These are phyloP conservation scores for Eragrostis tef DNA, from an alignment of 202 grass and related monocot genomes.

Conservation along the genomic window DNA sequence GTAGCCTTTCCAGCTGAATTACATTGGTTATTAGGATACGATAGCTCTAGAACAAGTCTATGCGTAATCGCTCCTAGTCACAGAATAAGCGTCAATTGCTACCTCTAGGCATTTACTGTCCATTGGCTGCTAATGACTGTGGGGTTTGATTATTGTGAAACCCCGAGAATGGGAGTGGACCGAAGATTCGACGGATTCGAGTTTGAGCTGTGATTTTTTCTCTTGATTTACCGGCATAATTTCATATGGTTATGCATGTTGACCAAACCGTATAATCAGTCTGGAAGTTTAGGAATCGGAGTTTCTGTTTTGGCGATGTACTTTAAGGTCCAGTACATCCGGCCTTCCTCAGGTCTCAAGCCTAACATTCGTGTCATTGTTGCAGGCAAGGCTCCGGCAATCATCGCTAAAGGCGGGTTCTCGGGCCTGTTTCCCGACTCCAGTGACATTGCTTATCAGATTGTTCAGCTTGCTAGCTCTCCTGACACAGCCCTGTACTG, in stretches of 20 bases:
- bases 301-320: conserved; percentile 15
- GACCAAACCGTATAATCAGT: neutral
- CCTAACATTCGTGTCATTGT: conserved; percentile 39
- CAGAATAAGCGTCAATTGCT: neutral
- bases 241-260: neutral
- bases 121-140: neutral
- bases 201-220: conserved; percentile 7
- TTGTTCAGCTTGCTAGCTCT: neutral
- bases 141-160: conserved; percentile 8
- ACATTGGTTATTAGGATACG: conserved; percentile 48
- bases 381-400: conserved; percentile 63
- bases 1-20: conserved; percentile 43
- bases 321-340: conserved; percentile 4
- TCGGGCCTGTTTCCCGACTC: conserved; percentile 92
- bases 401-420: conserved; percentile 89
- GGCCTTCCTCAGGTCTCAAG: neutral
- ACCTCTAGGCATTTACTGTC: neutral
- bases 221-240: conserved; percentile 9
- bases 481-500: conserved; percentile 55
- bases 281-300: neutral
- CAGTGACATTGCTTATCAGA: conserved; percentile 37
- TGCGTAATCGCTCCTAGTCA: conserved; percentile 6
- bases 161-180: neutral
- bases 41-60: conserved; percentile 19
- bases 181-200: neutral